phyloP scores from a whole-genome alignment of 352 stramenopile genomes.

The Globisporangium viniferum region DNA sequence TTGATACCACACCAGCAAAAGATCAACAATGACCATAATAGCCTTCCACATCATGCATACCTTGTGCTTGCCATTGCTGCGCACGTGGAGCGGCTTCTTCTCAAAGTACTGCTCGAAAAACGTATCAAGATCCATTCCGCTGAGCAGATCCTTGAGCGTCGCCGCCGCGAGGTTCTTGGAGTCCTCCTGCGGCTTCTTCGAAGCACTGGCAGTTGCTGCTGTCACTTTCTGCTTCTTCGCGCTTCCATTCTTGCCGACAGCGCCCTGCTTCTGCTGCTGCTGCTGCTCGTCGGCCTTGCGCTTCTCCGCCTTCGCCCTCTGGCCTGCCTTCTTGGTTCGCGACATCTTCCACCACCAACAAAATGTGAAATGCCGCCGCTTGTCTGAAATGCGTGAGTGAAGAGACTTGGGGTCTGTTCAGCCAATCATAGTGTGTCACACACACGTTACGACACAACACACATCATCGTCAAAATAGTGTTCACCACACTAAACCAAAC shows the following conservation, averaged over 20 bases:
- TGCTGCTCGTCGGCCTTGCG: conserved; percentile 10
- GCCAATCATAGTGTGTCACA: not conserved
- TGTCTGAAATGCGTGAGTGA: not conserved
- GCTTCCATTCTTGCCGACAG: not conserved
- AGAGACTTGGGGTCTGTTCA: not conserved
- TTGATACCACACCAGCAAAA: not conserved
- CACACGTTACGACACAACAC: not conserved
- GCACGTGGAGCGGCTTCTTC: conserved; percentile 79
- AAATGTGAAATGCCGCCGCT: not conserved
- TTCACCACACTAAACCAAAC: not conserved
- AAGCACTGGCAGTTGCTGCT: not conserved
- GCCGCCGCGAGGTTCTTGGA: conserved; percentile 23
- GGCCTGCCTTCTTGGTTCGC: conserved; percentile 35
- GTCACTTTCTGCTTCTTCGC: conserved; percentile 15
- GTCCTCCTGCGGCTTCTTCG: conserved; percentile 2
- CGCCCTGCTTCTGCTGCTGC: not conserved
- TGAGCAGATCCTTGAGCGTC: conserved; percentile 49
- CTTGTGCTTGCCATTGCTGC: conserved; percentile 40
- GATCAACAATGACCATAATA: not conserved
- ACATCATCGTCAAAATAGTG: too few relatives aligned
- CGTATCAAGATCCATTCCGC: conserved; percentile 51
- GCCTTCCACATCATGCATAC: conserved; percentile 3
- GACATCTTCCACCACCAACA: conserved; percentile 11
- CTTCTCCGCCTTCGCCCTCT: conserved; percentile 13
- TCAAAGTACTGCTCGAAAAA: conserved; percentile 82